Evolutionary conservation across 345 rosid genomes (phyloP).

Genomic region (Rhizophora mangle): DNA sequence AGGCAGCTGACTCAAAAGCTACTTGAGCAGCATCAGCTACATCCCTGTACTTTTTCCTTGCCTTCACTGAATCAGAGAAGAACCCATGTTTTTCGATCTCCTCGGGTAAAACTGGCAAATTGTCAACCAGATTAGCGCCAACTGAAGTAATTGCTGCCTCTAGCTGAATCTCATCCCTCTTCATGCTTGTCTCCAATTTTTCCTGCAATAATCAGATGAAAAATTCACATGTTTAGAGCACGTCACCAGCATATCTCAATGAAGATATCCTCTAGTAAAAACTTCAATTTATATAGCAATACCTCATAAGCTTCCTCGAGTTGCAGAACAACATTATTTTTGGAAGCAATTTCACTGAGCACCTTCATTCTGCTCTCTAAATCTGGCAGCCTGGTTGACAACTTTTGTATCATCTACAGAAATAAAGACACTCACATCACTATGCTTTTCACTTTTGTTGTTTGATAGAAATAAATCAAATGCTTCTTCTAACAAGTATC

Average conservation of each 20-base stretch:
- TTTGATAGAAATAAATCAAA: no score
- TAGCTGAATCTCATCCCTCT: slow-evolving; percentile 2
- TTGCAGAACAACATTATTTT: slow-evolving; percentile 54
- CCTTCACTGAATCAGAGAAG: slow-evolving; percentile 31
- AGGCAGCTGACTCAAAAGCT: slow-evolving; percentile 79
- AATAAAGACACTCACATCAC: background rate
- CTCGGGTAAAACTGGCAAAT: slow-evolving; percentile 7
- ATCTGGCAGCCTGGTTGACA: slow-evolving; percentile 55
- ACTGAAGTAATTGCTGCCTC: slow-evolving; percentile 15
- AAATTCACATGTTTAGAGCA: background rate
- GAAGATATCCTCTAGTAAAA: background rate
- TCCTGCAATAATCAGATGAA: slow-evolving; percentile 28
- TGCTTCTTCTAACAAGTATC: no score
- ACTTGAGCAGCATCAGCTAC: slow-evolving; percentile 96
- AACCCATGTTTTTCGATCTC: slow-evolving; percentile 19
- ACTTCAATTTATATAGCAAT: no score
- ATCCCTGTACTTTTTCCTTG: slow-evolving; percentile 59
- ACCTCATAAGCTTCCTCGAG: slow-evolving; percentile 32
- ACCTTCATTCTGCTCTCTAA: slow-evolving; percentile 55
- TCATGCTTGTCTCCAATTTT: slow-evolving; percentile 10
- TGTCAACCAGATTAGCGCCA: slow-evolving; percentile 8
- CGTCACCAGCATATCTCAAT: slow-evolving; percentile 38
- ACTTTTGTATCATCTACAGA: slow-evolving; percentile 52
- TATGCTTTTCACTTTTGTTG: no score
- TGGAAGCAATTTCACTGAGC: slow-evolving; percentile 67